Evolutionary conservation across 1,139 yeast genomes (phyloP).

Genomic region (Hyphopichia burtonii): DNA sequence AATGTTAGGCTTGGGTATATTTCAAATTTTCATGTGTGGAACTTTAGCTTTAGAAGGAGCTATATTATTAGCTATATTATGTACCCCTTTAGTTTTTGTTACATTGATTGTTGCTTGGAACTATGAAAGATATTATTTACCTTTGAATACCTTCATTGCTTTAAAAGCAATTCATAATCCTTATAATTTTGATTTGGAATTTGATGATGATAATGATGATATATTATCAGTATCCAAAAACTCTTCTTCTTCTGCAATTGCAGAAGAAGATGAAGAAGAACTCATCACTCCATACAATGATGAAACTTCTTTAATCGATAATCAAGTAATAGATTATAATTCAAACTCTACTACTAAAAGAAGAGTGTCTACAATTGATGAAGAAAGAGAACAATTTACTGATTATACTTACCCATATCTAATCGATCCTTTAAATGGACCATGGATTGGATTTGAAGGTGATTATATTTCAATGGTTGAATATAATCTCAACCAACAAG

Average conservation of each 20-base stretch:
- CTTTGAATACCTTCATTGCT: slow-evolving; percentile 60
- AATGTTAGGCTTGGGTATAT: slow-evolving; percentile 65
- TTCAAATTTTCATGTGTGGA: slow-evolving; percentile 69
- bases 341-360: slow-evolving; percentile 15
- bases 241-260: neutral
- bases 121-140: slow-evolving; percentile 59
- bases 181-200: slow-evolving; percentile 39
- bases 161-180: slow-evolving; percentile 57
- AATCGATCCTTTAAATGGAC: slow-evolving; percentile 50
- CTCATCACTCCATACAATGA: neutral
- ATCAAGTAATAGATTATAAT: slow-evolving; percentile 1
- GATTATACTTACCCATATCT: slow-evolving; percentile 53
- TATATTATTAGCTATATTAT: slow-evolving; percentile 47
- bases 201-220: slow-evolving; percentile 32
- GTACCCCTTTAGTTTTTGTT: slow-evolving; percentile 52
- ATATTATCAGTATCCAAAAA: neutral
- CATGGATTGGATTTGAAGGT: slow-evolving; percentile 59
- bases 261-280: slow-evolving; percentile 30
- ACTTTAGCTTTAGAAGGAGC: slow-evolving; percentile 66
- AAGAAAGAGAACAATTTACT: slow-evolving; percentile 51
- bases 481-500: slow-evolving; percentile 15
- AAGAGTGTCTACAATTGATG: slow-evolving; percentile 51
- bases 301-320: neutral
- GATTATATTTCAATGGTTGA: slow-evolving; percentile 46
- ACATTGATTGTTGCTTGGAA: slow-evolving; percentile 53